These are phyloP conservation scores for Didymellaceae sp. DNA, from an alignment of 2,329 filamentous ascomycete species.

Conservation along the genomic window DNA sequence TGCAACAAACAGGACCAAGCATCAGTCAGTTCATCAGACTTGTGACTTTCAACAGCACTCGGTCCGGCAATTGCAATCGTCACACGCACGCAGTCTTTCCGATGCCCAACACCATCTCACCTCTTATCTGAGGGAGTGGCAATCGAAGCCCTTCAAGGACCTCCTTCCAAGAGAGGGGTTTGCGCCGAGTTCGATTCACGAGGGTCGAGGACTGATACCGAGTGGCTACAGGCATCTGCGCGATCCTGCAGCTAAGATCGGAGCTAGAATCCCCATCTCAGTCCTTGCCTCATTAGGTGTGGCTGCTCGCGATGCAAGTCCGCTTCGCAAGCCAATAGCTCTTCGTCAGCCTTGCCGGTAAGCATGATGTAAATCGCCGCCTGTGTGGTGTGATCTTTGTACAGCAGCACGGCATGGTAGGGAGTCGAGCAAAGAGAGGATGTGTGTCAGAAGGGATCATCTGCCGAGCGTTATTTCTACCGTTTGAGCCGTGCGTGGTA, in stretches of 20 bases:
- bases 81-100: not conserved
- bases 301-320: not conserved
- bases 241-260: slow-evolving; percentile 19
- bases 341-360: slow-evolving; percentile 5
- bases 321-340: not conserved
- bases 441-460: not conserved
- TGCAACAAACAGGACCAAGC: slow-evolving; percentile 2
- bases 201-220: slow-evolving; percentile 5
- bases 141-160: not conserved
- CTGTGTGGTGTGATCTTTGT: slow-evolving; percentile 3
- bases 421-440: not conserved
- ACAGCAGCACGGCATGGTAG: too few species aligned
- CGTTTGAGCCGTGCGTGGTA: not conserved
- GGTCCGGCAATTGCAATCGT: not conserved
- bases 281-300: slow-evolving; percentile 5
- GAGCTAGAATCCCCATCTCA: not conserved
- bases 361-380: slow-evolving; percentile 11
- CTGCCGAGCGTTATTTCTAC: not conserved
- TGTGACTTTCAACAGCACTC: not conserved
- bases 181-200: slow-evolving; percentile 1
- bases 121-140: not conserved
- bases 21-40: not conserved
- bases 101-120: not conserved
- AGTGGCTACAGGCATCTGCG: slow-evolving; percentile 9
- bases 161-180: not conserved